These are phyloP conservation scores for Mycena sanguinolenta DNA, from an alignment of 768 basidiomycete genomes.

Conservation along the genomic window DNA sequence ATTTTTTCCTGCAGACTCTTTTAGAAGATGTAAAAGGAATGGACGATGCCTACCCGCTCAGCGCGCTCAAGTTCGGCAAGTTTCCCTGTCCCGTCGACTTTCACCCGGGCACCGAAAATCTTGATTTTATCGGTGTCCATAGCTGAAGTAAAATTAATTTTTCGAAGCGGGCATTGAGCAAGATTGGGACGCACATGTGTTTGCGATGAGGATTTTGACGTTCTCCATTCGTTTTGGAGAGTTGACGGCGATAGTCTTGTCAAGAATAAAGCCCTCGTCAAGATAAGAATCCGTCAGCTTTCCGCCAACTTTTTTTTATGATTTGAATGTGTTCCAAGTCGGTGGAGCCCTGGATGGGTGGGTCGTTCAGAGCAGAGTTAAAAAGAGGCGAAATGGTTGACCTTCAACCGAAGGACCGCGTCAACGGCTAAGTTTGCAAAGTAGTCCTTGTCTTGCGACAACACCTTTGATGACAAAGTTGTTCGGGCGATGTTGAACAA, in stretches of 20 bases:
- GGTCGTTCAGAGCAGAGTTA: neutral
- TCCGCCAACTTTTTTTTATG: conserved; percentile 99
- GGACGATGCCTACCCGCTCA: conserved; percentile 71
- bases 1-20: conserved; percentile 86
- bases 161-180: neutral
- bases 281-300: conserved; percentile 98
- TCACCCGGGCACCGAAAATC: conserved; percentile 96
- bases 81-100: conserved; percentile 96
- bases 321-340: conserved; percentile 98
- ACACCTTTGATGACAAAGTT: conserved; percentile 95
- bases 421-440: conserved; percentile 98
- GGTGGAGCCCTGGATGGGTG: conserved; percentile 80
- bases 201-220: conserved; percentile 95
- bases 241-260: conserved; percentile 94
- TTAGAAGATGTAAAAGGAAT: conserved; percentile 5
- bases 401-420: conserved; percentile 93
- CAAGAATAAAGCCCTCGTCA: conserved; percentile 98
- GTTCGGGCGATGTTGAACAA: conserved; percentile 97
- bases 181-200: conserved; percentile 81
- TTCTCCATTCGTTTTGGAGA: conserved; percentile 96
- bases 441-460: conserved; percentile 97
- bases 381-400: conserved; percentile 38
- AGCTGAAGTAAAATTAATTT: conserved; percentile 60
- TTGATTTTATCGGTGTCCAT: conserved; percentile 99
- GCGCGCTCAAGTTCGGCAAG: conserved; percentile 98